Conservation (phyloP, 345 rosid species). For the Brassica incana region DNA sequence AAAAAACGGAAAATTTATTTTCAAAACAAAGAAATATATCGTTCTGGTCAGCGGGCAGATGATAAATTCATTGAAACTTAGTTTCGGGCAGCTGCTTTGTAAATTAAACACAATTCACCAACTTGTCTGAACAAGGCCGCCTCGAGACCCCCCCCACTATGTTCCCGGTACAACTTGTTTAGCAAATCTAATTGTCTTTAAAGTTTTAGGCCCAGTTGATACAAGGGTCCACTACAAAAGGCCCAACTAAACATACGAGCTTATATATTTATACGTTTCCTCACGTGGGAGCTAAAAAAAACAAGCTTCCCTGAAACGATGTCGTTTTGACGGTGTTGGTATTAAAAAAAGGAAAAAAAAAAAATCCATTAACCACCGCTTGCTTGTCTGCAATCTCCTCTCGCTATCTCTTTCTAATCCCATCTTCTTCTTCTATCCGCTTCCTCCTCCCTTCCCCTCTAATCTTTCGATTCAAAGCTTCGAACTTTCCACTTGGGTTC, state of each 20-base stretch:
- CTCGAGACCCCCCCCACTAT: conserved; percentile 12
- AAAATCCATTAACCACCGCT: conserved; percentile 11
- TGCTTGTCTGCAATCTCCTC: conserved; percentile 27
- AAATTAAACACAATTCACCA: conserved; percentile 12
- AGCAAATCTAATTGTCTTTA: background rate
- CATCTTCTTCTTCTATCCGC: conserved; percentile 22
- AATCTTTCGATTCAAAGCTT: conserved; percentile 25
- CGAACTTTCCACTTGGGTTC: background rate
- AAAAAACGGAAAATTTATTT: background rate
- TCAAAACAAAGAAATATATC: conserved; percentile 14
- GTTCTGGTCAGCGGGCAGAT: conserved; percentile 25
- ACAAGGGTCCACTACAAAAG: too few species aligned
- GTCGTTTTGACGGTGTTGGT: conserved; percentile 17
- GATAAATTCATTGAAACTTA: background rate
- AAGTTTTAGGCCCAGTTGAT: background rate
- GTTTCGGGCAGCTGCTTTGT: conserved; percentile 27
- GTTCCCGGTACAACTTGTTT: conserved; percentile 23
- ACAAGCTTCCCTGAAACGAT: conserved; percentile 1
- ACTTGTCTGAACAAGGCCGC: conserved; percentile 17
- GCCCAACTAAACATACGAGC: too few species aligned
- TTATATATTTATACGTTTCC: background rate
- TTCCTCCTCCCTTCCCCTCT: background rate
- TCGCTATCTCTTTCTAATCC: conserved; percentile 12
- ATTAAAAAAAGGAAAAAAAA: background rate
- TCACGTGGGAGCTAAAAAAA: background rate